Percentiles rank a stretch among this genome's conserved stretches.
Evolutionary conservation across 495 filamentous ascomycete genomes (phyloP).

Genomic region (Penicillium manginii): DNA sequence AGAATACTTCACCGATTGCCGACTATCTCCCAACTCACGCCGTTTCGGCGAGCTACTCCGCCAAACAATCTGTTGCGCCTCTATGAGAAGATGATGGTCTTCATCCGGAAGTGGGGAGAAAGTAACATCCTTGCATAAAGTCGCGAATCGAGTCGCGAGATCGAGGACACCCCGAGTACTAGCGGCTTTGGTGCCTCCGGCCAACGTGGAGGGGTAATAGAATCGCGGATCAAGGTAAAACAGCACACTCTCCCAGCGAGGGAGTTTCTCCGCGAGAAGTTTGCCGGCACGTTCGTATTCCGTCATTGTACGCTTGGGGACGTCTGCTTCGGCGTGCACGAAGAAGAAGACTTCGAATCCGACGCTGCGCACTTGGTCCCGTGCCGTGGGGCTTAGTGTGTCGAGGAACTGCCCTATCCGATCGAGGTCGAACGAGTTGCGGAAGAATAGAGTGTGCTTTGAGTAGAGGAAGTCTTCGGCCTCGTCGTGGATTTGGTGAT

Average conservation of each 20-base stretch:
- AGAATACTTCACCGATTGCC: neutral
- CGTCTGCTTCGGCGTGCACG: conserved; percentile 39
- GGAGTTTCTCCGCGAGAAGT: conserved; percentile 31
- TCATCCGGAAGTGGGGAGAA: conserved; percentile 37
- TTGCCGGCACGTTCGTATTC: conserved; percentile 38
- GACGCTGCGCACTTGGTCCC: conserved; percentile 40
- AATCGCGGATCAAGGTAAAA: conserved; percentile 46
- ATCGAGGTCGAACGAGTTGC: conserved; percentile 44
- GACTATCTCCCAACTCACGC: neutral
- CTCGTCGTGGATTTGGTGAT: conserved; percentile 48
- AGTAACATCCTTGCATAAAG: conserved; percentile 30
- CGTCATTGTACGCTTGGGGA: conserved; percentile 40
- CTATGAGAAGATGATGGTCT: conserved; percentile 30
- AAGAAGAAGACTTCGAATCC: conserved; percentile 50
- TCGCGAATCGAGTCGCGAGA: conserved; percentile 36
- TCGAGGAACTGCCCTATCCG: conserved; percentile 40
- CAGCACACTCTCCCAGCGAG: conserved; percentile 30
- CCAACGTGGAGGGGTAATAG: conserved; percentile 36
- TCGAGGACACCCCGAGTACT: conserved; percentile 38
- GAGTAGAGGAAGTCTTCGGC: conserved; percentile 46
- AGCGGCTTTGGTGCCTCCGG: conserved; percentile 34
- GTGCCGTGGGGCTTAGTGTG: conserved; percentile 38
- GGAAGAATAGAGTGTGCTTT: conserved; percentile 46
- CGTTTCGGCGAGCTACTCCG: conserved; percentile 21
- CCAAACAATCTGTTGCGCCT: conserved; percentile 29